A percentile compares a stretch with the other conserved stretches of the same genome.
These are phyloP conservation scores for Yamadazyma taylorii DNA, from an alignment of 1,139 yeast genomes.

Conservation along the genomic window DNA sequence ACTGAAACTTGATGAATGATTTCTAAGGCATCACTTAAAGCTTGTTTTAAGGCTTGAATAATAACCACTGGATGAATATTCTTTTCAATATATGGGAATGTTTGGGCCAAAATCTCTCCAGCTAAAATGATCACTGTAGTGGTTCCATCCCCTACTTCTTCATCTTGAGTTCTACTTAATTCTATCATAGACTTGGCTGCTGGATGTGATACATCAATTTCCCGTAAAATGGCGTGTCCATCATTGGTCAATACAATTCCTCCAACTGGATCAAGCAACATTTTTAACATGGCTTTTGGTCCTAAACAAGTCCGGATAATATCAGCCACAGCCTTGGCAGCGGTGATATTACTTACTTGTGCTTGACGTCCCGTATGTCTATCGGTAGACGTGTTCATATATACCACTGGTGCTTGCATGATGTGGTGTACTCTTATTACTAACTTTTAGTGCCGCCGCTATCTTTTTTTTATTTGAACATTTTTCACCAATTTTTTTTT, in stretches of 20 bases:
- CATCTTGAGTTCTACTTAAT: slow-evolving; percentile 95
- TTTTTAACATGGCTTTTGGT: slow-evolving; percentile 98
- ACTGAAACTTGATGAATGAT: slow-evolving; percentile 81
- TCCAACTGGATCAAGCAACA: slow-evolving; percentile 98
- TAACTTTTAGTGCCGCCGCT: too few relatives aligned
- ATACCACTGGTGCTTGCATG: slow-evolving; percentile 54
- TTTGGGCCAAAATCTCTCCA: slow-evolving; percentile 94
- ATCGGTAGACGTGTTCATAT: slow-evolving; percentile 77
- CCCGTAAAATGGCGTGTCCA: slow-evolving; percentile 91
- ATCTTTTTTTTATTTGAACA: slow-evolving; percentile 1
- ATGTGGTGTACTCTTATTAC: background rate
- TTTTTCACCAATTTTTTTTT: background rate
- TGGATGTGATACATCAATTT: slow-evolving; percentile 92
- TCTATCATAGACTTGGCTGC: slow-evolving; percentile 99
- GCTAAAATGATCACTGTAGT: slow-evolving; percentile 94
- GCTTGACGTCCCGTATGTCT: slow-evolving; percentile 98
- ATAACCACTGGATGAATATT: slow-evolving; percentile 96
- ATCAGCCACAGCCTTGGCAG: slow-evolving; percentile 98
- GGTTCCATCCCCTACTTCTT: slow-evolving; percentile 99
- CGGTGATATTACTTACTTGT: slow-evolving; percentile 93
- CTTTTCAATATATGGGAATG: slow-evolving; percentile 90
- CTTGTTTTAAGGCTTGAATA: slow-evolving; percentile 90
- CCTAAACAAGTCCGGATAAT: slow-evolving; percentile 97
- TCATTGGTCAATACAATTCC: slow-evolving; percentile 97
- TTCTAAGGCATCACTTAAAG: slow-evolving; percentile 86